Evolutionary conservation across 2,329 filamentous ascomycete species (phyloP).

Genomic region (Cladosporium halotolerans): DNA sequence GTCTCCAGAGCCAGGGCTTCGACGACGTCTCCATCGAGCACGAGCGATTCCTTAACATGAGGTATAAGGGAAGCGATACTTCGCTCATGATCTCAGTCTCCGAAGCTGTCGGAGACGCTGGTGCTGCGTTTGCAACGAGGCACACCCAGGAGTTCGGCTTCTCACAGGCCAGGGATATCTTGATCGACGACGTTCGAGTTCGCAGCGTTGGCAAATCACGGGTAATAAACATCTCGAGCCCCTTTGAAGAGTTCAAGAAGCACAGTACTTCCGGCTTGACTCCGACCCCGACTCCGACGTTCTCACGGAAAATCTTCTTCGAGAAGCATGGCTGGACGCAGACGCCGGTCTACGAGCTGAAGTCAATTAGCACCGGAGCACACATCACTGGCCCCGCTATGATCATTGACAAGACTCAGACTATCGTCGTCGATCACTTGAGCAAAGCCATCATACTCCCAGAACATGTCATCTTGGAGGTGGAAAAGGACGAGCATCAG

Average conservation of each 20-base stretch:
- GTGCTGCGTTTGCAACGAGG: slow-evolving; percentile 30
- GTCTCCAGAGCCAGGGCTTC: slow-evolving; percentile 52
- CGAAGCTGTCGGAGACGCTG: slow-evolving; percentile 28
- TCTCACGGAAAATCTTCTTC: slow-evolving; percentile 66
- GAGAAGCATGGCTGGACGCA: slow-evolving; percentile 65
- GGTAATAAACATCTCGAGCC: slow-evolving; percentile 46
- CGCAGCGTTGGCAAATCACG: slow-evolving; percentile 19
- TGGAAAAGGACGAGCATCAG: slow-evolving; percentile 45
- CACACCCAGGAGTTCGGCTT: slow-evolving; percentile 41
- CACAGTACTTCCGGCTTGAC: slow-evolving; percentile 62
- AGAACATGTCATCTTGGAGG: slow-evolving; percentile 56
- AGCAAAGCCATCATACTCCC: slow-evolving; percentile 33
- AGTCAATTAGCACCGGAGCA: slow-evolving; percentile 17
- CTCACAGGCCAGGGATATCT: slow-evolving; percentile 31
- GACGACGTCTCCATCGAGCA: slow-evolving; percentile 34
- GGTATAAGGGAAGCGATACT: slow-evolving; percentile 47
- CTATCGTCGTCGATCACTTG: slow-evolving; percentile 37
- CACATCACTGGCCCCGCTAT: slow-evolving; percentile 27
- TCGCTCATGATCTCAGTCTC: slow-evolving; percentile 42
- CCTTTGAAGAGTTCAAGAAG: slow-evolving; percentile 69
- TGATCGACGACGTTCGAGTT: slow-evolving; percentile 36
- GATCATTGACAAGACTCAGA: slow-evolving; percentile 40
- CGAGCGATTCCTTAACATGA: slow-evolving; percentile 43
- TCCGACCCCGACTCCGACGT: slow-evolving; percentile 48
- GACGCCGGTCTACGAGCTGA: slow-evolving; percentile 49